Conservation (phyloP, 2,329 filamentous ascomycete genomes). For the Xylaria sp. region DNA sequence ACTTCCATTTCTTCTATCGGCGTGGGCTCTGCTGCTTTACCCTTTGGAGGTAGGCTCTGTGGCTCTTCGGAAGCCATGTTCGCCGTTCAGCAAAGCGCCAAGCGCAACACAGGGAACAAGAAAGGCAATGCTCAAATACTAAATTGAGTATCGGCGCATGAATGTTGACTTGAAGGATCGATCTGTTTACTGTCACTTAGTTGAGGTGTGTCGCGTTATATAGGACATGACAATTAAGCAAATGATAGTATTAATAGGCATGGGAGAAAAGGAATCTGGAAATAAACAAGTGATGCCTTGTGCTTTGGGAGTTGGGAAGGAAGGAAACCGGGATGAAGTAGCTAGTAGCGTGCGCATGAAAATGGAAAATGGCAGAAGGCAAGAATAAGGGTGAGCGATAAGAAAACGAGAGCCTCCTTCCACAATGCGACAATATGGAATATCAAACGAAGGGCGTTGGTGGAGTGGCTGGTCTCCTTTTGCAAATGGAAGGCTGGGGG, state of each 20-base stretch:
- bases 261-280: neutral
- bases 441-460: slow-evolving; percentile 4
- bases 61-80: slow-evolving; percentile 51
- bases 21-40: slow-evolving; percentile 37
- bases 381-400: neutral
- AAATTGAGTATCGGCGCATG: slow-evolving; percentile 28
- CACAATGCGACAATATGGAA: slow-evolving; percentile 20
- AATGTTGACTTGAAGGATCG: slow-evolving; percentile 10
- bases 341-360: neutral
- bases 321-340: neutral
- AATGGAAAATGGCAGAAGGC: neutral
- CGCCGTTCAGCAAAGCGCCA: slow-evolving; percentile 42
- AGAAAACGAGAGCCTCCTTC: neutral
- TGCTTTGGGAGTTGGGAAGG: neutral
- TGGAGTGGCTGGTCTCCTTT: slow-evolving; percentile 34
- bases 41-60: slow-evolving; percentile 43
- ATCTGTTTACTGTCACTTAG: neutral
- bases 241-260: neutral
- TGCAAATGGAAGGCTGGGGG: slow-evolving; percentile 28
- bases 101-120: slow-evolving; percentile 24
- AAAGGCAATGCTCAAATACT: slow-evolving; percentile 16
- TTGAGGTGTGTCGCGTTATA: slow-evolving; percentile 2
- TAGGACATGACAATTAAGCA: neutral
- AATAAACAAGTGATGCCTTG: neutral
- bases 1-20: slow-evolving; percentile 59